Conservation (phyloP, 2,329 filamentous ascomycete species). For the Talaromyces sp. region DNA sequence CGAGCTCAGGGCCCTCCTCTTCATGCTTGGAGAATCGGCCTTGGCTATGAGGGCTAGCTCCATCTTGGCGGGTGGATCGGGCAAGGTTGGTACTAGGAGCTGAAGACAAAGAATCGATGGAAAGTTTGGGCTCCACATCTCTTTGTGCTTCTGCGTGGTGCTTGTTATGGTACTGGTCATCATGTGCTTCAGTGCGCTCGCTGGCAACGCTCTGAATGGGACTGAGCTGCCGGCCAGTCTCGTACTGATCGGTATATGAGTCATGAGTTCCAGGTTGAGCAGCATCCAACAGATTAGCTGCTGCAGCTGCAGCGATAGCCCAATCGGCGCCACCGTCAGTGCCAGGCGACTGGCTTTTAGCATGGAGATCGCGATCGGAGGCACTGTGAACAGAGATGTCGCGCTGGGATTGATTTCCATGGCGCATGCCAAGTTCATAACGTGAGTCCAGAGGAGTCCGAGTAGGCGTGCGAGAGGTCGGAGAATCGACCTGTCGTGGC, state of each 20-base stretch:
- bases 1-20: slow-evolving; percentile 38
- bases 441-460: slow-evolving; percentile 52
- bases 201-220: slow-evolving; percentile 93
- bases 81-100: slow-evolving; percentile 62
- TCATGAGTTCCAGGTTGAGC: slow-evolving; percentile 53
- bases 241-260: slow-evolving; percentile 52
- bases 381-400: slow-evolving; percentile 52
- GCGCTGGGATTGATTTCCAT: slow-evolving; percentile 60
- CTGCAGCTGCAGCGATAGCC: slow-evolving; percentile 44
- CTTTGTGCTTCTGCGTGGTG: slow-evolving; percentile 58
- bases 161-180: slow-evolving; percentile 11
- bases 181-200: slow-evolving; percentile 70
- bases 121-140: slow-evolving; percentile 51
- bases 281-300: slow-evolving; percentile 38
- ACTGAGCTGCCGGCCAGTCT: slow-evolving; percentile 73
- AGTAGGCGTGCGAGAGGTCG: slow-evolving; percentile 64
- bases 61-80: slow-evolving; percentile 57
- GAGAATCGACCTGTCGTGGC: slow-evolving; percentile 57
- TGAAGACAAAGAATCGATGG: slow-evolving; percentile 62
- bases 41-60: slow-evolving; percentile 55
- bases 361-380: slow-evolving; percentile 49
- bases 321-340: slow-evolving; percentile 40
- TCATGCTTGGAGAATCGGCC: slow-evolving; percentile 52
- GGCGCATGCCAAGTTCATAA: slow-evolving; percentile 65
- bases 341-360: slow-evolving; percentile 37